Evolutionary conservation across 106 monocot genomes (phyloP).

Genomic region (Cymbidium sinense): DNA sequence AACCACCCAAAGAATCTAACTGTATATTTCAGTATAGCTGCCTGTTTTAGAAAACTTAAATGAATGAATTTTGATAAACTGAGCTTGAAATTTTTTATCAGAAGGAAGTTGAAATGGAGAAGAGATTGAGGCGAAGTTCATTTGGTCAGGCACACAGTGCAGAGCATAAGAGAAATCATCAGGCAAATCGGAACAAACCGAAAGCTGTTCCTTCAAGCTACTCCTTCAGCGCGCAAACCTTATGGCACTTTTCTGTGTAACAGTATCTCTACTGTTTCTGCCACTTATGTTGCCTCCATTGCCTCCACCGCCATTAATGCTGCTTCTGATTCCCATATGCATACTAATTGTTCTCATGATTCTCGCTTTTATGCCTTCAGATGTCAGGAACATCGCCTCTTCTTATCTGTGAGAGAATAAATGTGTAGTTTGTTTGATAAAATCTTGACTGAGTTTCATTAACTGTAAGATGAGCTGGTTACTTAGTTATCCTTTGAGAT

Average conservation of each 20-base stretch:
- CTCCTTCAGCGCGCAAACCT: constrained; percentile 21
- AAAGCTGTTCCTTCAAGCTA: constrained; percentile 6
- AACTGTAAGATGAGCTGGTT: no score
- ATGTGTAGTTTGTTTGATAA: no score
- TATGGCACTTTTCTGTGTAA: constrained; percentile 29
- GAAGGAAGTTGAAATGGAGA: neutral
- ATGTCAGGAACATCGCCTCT: constrained; percentile 16
- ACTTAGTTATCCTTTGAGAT: no score
- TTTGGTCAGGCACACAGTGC: neutral
- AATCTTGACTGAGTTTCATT: no score
- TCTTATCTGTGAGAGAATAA: constrained; percentile 15
- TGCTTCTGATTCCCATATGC: constrained; percentile 43
- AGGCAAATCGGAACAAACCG: neutral
- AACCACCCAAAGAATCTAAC: neutral
- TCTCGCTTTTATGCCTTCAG: constrained; percentile 38
- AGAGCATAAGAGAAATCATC: neutral
- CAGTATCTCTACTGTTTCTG: constrained; percentile 36
- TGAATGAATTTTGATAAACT: neutral
- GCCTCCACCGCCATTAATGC: constrained; percentile 41
- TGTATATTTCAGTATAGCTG: neutral
- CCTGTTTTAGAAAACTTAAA: neutral
- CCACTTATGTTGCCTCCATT: constrained; percentile 47
- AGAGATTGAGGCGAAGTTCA: neutral
- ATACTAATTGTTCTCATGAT: constrained; percentile 30
- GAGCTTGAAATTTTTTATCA: neutral